phyloP scores from a whole-genome alignment of 306 rosid species.

The Ochetophila trinervis region DNA sequence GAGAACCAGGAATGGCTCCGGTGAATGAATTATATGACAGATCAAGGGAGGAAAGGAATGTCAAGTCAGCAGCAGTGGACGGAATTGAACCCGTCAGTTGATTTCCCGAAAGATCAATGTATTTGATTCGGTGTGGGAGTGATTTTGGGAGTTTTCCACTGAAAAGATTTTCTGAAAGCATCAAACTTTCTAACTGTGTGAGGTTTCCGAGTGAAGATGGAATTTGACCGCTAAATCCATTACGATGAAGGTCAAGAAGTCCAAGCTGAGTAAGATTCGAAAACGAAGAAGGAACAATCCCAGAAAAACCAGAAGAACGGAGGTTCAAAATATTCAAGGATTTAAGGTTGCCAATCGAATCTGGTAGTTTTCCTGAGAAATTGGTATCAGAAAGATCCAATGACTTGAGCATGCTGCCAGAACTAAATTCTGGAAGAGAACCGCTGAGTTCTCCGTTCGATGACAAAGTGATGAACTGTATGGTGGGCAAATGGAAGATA shows the following conservation, averaged over 20 bases:
- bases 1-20: conserved; percentile 1
- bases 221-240: too few relatives aligned
- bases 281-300: conserved; percentile 1
- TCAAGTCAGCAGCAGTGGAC: too few relatives aligned
- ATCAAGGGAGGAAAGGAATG: too few relatives aligned
- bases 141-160: not conserved
- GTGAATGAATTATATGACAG: not conserved
- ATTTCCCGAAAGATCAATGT: too few relatives aligned
- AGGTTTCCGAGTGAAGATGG: conserved; percentile 6
- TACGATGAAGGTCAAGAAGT: too few relatives aligned
- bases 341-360: not conserved
- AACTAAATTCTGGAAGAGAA: not conserved
- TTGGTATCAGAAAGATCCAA: not conserved
- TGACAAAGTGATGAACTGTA: not conserved
- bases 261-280: too few relatives aligned
- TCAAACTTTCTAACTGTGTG: not conserved
- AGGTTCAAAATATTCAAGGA: not conserved
- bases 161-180: not conserved
- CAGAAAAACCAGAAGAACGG: not conserved
- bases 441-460: not conserved
- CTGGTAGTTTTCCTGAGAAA: not conserved
- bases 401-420: too few relatives aligned
- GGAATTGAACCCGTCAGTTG: too few relatives aligned
- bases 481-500: not conserved
- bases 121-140: not conserved